Evolutionary conservation across 2,329 filamentous ascomycete species (phyloP).

Genomic region (Dactylellina cionopaga): DNA sequence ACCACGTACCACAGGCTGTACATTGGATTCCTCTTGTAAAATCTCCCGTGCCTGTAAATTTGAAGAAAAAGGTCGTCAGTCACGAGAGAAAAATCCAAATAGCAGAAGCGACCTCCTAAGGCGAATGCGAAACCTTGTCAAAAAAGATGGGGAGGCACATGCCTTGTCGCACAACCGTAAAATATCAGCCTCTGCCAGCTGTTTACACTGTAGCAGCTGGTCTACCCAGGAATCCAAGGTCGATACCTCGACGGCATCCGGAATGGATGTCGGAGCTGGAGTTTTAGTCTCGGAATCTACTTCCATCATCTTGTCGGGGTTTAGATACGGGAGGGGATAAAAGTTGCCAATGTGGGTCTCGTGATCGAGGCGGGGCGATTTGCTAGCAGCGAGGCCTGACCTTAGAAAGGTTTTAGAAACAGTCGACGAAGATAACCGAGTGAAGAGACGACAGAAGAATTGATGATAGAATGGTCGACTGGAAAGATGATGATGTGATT

Average conservation of each 20-base stretch:
- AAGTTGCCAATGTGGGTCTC: slow-evolving; percentile 25
- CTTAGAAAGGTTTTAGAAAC: slow-evolving; percentile 1
- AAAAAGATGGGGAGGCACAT: slow-evolving; percentile 59
- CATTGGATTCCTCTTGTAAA: slow-evolving; percentile 95
- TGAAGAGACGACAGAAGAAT: slow-evolving; percentile 11
- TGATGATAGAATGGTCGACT: slow-evolving; percentile 17
- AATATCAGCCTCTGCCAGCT: slow-evolving; percentile 92
- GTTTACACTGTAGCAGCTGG: slow-evolving; percentile 97
- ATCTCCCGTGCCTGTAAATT: slow-evolving; percentile 83
- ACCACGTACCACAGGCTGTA: slow-evolving; percentile 95
- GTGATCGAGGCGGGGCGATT: slow-evolving; percentile 46
- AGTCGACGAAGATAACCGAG: slow-evolving; percentile 8
- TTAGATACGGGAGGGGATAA: slow-evolving; percentile 33
- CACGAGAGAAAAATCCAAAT: slow-evolving; percentile 35
- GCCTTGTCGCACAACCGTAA: slow-evolving; percentile 98
- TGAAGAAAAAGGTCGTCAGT: slow-evolving; percentile 38
- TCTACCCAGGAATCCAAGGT: slow-evolving; percentile 99
- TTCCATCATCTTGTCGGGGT: slow-evolving; percentile 73
- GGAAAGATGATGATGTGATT: slow-evolving; percentile 27
- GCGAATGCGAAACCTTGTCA: neutral
- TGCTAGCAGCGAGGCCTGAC: neutral
- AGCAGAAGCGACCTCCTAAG: neutral
- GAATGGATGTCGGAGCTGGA: slow-evolving; percentile 78
- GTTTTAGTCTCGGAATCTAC: slow-evolving; percentile 82
- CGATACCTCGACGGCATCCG: slow-evolving; percentile 82